Conservation (phyloP, 305 asterid genomes). For the Fraxinus albicans region DNA sequence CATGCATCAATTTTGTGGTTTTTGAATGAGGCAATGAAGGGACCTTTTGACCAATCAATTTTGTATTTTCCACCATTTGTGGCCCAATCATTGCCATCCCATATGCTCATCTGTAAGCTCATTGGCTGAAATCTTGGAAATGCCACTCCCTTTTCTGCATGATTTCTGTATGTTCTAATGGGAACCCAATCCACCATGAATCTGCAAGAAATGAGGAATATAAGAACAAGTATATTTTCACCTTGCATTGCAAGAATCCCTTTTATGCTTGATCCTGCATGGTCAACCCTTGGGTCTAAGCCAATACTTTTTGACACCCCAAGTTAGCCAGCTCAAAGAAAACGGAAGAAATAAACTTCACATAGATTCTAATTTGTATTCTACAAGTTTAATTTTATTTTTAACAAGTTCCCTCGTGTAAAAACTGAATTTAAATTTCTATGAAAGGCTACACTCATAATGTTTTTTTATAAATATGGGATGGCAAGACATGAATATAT, state of each 20-base stretch:
- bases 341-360: background rate
- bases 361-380: background rate
- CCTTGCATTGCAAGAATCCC: background rate
- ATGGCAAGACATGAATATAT: background rate
- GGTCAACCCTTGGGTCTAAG: too few species aligned
- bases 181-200: constrained; percentile 94
- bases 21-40: constrained; percentile 59
- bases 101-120: constrained; percentile 48
- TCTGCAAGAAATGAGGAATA: constrained; percentile 29
- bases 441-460: background rate
- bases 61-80: constrained; percentile 60
- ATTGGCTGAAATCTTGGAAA: constrained; percentile 65
- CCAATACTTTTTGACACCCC: background rate
- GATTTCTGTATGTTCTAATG: constrained; percentile 76
- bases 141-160: constrained; percentile 64
- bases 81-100: constrained; percentile 86
- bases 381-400: background rate
- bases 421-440: background rate
- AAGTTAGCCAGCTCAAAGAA: background rate
- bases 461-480: background rate
- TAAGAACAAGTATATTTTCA: background rate
- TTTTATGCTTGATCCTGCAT: background rate
- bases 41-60: constrained; percentile 67
- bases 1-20: constrained; percentile 65
- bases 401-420: background rate